These are phyloP conservation scores for Plasmodium coatneyi DNA, from an alignment of 169 alveolate genomes.

Conservation along the genomic window DNA sequence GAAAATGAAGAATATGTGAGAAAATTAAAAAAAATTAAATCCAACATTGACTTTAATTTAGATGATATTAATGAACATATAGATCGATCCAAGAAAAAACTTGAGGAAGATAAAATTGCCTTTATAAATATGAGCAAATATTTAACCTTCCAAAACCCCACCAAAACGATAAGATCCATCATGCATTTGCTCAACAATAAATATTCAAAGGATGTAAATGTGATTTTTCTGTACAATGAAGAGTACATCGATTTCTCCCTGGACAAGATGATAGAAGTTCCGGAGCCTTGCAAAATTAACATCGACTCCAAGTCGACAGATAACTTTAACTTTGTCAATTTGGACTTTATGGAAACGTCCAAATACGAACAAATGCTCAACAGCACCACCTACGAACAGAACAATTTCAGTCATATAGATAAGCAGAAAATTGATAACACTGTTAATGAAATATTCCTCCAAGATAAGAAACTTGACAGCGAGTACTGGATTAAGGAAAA, in stretches of 20 bases:
- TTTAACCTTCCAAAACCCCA: conserved; percentile 50
- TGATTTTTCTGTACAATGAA: conserved; percentile 59
- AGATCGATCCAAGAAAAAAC: conserved; percentile 45
- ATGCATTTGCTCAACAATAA: conserved; percentile 44
- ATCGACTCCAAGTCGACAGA: background rate
- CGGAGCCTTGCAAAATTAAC: background rate
- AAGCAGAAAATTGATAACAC: conserved; percentile 28
- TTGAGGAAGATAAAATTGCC: conserved; percentile 18
- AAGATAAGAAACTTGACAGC: background rate
- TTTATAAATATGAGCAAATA: conserved; percentile 66
- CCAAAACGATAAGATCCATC: conserved; percentile 53
- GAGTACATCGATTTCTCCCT: conserved; percentile 19
- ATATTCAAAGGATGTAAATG: conserved; percentile 34
- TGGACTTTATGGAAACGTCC: conserved; percentile 30
- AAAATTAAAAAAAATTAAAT: conserved; percentile 29
- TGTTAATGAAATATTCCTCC: conserved; percentile 13
- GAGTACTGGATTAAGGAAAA: conserved; percentile 54
- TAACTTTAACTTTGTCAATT: conserved; percentile 30
- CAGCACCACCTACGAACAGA: background rate
- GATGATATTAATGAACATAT: conserved; percentile 59
- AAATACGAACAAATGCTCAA: conserved; percentile 44
- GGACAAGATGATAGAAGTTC: background rate
- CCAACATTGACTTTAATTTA: conserved; percentile 41
- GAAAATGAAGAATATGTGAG: conserved; percentile 29
- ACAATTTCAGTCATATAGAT: conserved; percentile 10